Conservation (phyloP, 1,284 basidiomycete genomes). For the Pholiota adiposa region DNA sequence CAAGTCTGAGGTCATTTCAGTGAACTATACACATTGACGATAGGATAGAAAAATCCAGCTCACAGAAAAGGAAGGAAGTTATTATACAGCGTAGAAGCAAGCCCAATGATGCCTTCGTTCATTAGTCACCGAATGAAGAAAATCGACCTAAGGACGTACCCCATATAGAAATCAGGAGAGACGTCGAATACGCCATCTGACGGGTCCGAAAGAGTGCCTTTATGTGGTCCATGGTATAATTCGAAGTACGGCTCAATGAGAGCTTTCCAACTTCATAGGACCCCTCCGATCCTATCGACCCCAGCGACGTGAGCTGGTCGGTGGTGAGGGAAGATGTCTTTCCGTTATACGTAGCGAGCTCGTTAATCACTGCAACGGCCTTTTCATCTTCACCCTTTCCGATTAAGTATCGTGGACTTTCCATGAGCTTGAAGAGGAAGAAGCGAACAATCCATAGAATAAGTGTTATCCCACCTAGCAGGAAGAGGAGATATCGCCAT, state of each 20-base stretch:
- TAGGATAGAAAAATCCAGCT: conserved; percentile 24
- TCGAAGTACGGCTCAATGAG: conserved; percentile 42
- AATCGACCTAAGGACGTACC: conserved; percentile 33
- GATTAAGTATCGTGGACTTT: conserved; percentile 78
- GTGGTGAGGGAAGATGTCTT: conserved; percentile 47
- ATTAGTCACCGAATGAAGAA: neutral
- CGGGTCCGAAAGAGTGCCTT: conserved; percentile 62
- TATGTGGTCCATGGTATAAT: conserved; percentile 52
- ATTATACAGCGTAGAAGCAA: conserved; percentile 70
- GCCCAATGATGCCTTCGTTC: conserved; percentile 61
- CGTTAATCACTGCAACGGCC: conserved; percentile 72
- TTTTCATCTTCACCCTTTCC: conserved; percentile 71
- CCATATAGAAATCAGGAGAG: conserved; percentile 61
- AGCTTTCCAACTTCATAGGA: conserved; percentile 27
- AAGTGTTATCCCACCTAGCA: conserved; percentile 66
- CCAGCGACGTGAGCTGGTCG: conserved; percentile 43
- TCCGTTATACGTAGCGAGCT: conserved; percentile 73
- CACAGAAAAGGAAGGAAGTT: conserved; percentile 67
- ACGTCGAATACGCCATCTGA: conserved; percentile 64
- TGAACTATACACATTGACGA: neutral
- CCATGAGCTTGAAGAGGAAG: conserved; percentile 74
- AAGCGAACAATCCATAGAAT: conserved; percentile 70
- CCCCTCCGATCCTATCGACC: conserved; percentile 21
- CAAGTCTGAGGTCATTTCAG: conserved; percentile 40
- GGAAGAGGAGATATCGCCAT: conserved; percentile 74